These are phyloP conservation scores for Flaveria bidentis DNA, from an alignment of 129 eudicot genomes.

Conservation along the genomic window DNA sequence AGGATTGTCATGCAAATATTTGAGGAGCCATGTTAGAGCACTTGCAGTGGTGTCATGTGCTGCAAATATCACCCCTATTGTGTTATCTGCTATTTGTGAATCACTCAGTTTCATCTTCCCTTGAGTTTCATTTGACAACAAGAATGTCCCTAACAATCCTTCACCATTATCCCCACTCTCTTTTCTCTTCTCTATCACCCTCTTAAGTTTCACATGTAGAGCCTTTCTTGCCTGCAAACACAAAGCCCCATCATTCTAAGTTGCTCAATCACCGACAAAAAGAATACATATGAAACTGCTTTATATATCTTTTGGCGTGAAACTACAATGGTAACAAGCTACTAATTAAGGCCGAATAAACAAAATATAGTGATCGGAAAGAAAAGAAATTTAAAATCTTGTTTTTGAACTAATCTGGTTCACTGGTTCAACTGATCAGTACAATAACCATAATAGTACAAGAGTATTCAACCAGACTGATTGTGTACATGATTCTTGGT, in stretches of 20 bases:
- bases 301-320: too few species aligned
- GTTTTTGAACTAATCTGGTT: too few species aligned
- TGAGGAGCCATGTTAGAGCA: conserved; percentile 79
- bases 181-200: conserved; percentile 56
- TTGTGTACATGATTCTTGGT: too few species aligned
- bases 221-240: conserved; percentile 68
- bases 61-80: conserved; percentile 81
- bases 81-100: conserved; percentile 74
- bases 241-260: background rate
- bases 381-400: too few species aligned
- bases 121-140: conserved; percentile 37
- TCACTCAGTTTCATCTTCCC: conserved; percentile 44
- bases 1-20: conserved; percentile 62
- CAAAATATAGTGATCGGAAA: too few species aligned
- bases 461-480: background rate
- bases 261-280: too few species aligned
- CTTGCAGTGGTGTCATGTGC: conserved; percentile 94
- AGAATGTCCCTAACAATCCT: conserved; percentile 58
- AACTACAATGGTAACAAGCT: too few species aligned
- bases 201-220: conserved; percentile 50
- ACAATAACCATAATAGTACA: too few species aligned
- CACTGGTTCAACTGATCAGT: too few species aligned
- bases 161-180: conserved; percentile 44
- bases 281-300: too few species aligned
- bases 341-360: too few species aligned